Base-by-base conservation (phyloP, 1,139 yeast species). In the Geotrichum restrictum region DNA sequence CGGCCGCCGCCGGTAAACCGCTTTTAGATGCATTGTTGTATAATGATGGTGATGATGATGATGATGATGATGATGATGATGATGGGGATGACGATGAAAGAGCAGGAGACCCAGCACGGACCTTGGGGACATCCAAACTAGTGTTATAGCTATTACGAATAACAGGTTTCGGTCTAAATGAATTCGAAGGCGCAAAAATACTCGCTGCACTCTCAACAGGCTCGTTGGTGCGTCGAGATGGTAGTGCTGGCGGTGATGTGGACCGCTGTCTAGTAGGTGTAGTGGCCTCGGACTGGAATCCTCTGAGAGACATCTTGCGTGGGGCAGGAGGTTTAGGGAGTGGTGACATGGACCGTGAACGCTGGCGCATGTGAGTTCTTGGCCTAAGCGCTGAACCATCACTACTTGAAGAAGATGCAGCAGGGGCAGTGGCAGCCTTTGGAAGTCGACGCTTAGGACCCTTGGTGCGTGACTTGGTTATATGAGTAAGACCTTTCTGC, bases 401-500 rank as follows among this genome's bases (percentile, higher is more conserved):
- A n/a, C 14, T n/a, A n/a, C 18, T 38, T 3, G 34, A 11, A 8
- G 40, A 22, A 22, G 47, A 11, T 5, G 38, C 6, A 11, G 39
- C 44, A n/a, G 47, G 29, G 8, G 36, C 22, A 7, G 53, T 41
- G 1, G 53, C 41, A 6, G 54, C 33, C 49, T 50, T 76, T 0
- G 95, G 95, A 37, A 82, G 74, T 57, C 85, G 75, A 63, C 95
- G 73, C 64, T 78, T 83, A 1, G 95, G 95, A 0, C 95, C 95
- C 61, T 77, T 81, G 3, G 89, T 72, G 57, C 95, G 73, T 0
- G 70, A 61, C 64, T 85, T 86, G 45, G 78, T 85, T 10, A 79
- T 70, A 62, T 86, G 94, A 0, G 70, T 72, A 54, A 85, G 69
- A 51, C 74, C 71, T 22, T 41, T 41, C n/a, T 47, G 45, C 2